phyloP scores from a whole-genome alignment of 495 filamentous ascomycete species.

The Chaetomium tenue region DNA sequence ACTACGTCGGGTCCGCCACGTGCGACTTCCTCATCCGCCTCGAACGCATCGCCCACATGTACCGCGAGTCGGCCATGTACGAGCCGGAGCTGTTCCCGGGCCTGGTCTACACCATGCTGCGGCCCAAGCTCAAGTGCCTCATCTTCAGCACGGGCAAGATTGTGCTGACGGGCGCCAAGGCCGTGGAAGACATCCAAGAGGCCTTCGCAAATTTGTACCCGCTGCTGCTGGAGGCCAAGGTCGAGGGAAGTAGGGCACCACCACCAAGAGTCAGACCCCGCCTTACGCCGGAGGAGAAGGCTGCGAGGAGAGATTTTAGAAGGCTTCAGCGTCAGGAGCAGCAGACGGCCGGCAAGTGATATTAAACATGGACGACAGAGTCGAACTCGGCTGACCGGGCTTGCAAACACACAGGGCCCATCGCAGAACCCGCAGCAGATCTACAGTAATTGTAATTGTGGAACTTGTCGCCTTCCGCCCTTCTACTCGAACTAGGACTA shows the following conservation, averaged over 20 bases:
- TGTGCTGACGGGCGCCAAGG: conserved; percentile 90
- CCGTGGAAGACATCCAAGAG: conserved; percentile 89
- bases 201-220: conserved; percentile 92
- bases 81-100: conserved; percentile 97
- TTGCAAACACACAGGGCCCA: too few species aligned
- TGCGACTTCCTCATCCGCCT: conserved; percentile 95
- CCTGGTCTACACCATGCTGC: conserved; percentile 96
- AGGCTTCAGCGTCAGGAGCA: too few species aligned
- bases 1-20: conserved; percentile 90
- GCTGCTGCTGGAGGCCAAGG: conserved; percentile 57
- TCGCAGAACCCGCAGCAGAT: too few species aligned
- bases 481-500: too few species aligned
- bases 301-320: too few species aligned
- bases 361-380: not conserved
- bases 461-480: too few species aligned
- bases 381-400: too few species aligned
- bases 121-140: conserved; percentile 57
- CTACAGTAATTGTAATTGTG: too few species aligned
- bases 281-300: not conserved
- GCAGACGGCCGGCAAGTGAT: not conserved
- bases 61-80: conserved; percentile 59
- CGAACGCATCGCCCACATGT: conserved; percentile 76
- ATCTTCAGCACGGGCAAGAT: conserved; percentile 70
- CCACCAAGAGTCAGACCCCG: not conserved
- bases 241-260: not conserved